These are phyloP conservation scores for Quercus tomentella DNA, from an alignment of 331 rosid species.

Conservation along the genomic window DNA sequence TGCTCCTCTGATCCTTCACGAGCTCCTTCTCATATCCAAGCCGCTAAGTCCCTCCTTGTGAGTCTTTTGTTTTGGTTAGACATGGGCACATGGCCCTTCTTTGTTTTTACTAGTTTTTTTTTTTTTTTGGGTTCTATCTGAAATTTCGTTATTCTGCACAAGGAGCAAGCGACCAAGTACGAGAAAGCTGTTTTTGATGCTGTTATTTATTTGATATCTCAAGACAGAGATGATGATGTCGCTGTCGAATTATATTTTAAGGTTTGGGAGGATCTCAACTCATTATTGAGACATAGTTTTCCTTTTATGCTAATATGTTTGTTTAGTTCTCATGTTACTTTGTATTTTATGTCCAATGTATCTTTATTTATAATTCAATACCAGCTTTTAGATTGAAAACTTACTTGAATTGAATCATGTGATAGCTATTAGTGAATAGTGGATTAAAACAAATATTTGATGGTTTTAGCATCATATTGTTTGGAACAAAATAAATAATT, in stretches of 20 bases:
- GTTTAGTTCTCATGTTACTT: background rate
- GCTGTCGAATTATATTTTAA: constrained; percentile 61
- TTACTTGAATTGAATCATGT: background rate
- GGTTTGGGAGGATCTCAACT: constrained; percentile 28
- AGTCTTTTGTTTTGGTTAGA: background rate
- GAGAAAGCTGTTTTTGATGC: constrained; percentile 68
- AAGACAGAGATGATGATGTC: constrained; percentile 64
- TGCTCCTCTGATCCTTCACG: constrained; percentile 45
- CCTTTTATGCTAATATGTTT: background rate
- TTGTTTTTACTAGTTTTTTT: background rate
- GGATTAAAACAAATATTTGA: background rate
- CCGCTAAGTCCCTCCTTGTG: constrained; percentile 65
- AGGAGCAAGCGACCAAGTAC: constrained; percentile 81
- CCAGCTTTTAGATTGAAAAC: background rate
- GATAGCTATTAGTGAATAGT: background rate
- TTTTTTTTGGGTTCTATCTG: background rate
- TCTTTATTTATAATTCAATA: background rate
- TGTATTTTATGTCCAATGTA: background rate
- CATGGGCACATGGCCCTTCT: background rate
- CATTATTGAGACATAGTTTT: background rate
- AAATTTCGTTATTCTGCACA: constrained; percentile 21
- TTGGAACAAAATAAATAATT: background rate
- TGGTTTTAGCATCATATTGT: background rate
- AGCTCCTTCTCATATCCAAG: constrained; percentile 41
- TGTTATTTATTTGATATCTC: constrained; percentile 55